phyloP scores from a whole-genome alignment of 1,139 yeast species.

The Nakaseomyces uthaithaninus region DNA sequence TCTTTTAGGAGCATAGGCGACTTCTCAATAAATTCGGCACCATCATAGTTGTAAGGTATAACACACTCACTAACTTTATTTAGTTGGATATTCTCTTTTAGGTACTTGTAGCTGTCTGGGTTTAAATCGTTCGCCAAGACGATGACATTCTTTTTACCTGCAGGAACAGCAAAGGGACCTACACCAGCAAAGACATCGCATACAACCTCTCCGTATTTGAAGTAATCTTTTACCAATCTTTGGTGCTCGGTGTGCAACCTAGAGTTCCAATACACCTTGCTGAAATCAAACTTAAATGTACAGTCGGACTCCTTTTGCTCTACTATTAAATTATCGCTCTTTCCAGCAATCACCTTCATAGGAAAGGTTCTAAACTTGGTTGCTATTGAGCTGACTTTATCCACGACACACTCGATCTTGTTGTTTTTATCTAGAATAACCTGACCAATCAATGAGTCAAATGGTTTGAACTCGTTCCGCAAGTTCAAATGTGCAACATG shows the following conservation, averaged over 20 bases:
- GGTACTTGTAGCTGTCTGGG: conserved; percentile 71
- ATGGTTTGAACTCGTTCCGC: conserved; percentile 78
- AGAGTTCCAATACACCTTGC: conserved; percentile 96
- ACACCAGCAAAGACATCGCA: conserved; percentile 98
- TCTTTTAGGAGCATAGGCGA: conserved; percentile 46
- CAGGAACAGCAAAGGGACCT: conserved; percentile 96
- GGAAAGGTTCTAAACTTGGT: conserved; percentile 84
- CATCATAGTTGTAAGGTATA: conserved; percentile 64
- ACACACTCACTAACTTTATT: conserved; percentile 63
- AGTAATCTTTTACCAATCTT: conserved; percentile 51
- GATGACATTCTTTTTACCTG: conserved; percentile 72
- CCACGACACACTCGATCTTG: conserved; percentile 82
- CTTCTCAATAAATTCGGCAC: conserved; percentile 63
- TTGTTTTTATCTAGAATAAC: conserved; percentile 82
- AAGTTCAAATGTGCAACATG: conserved; percentile 92
- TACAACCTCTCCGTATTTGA: conserved; percentile 61
- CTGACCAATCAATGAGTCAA: conserved; percentile 73
- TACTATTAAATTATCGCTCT: conserved; percentile 48
- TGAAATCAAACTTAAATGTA: conserved; percentile 75
- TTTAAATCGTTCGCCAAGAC: conserved; percentile 91
- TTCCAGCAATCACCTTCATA: conserved; percentile 91
- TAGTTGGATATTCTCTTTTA: conserved; percentile 51
- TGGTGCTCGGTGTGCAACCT: conserved; percentile 91
- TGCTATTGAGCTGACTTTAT: conserved; percentile 79
- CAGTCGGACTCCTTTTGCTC: conserved; percentile 89